Evolutionary conservation across 345 rosid genomes (phyloP), one percentile per base, ranked within the genome.

Genomic region (Linum lewisii): DNA sequence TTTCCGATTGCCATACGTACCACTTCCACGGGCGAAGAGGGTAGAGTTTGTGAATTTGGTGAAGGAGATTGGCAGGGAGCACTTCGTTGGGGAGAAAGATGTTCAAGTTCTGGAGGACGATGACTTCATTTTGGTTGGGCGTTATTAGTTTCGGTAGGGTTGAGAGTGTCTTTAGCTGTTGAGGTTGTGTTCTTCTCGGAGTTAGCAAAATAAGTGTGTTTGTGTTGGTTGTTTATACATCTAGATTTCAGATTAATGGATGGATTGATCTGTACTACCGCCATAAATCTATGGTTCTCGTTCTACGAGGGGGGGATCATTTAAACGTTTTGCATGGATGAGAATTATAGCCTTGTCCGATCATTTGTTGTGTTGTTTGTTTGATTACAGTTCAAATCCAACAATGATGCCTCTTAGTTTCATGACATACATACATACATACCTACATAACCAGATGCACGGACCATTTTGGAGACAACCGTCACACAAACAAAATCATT

Each of bases 1-100:
- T 59, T 88, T 86, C 77, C 73, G 89, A 71, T 76, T 88, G 42
- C 98, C 97, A 4, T 84, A 82, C 38, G 82, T 81, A 24, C 98
- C 97, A 6, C 84, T 92, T 56, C 76, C 97, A 24, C 64, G 59
- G 52, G 66, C 71, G 6, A 77, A 83, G 76, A 77, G 98, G 69
- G 57, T 78, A 18, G 86, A 84, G 60, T 86, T 88, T 65, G 87
- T 86, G 71, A 71, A 77, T 58, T 74, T 86, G 73, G 96, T 92
- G 64, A 54, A 78, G 68, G 64, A 71, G 38, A 81, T 86, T 2
- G 97, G 95, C 19, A 78, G 91, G 36, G 81, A 86, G 72, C 67
- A 80, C 66, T 88, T 88, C 63, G 87, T 92, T 0, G 98, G 97
- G 34, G 81, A 83, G 19, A 69, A 78, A 68, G 87, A 84, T 45